These are phyloP conservation scores for Helotiales sp. DNA, from an alignment of 2,329 filamentous ascomycete species.

Conservation along the genomic window DNA sequence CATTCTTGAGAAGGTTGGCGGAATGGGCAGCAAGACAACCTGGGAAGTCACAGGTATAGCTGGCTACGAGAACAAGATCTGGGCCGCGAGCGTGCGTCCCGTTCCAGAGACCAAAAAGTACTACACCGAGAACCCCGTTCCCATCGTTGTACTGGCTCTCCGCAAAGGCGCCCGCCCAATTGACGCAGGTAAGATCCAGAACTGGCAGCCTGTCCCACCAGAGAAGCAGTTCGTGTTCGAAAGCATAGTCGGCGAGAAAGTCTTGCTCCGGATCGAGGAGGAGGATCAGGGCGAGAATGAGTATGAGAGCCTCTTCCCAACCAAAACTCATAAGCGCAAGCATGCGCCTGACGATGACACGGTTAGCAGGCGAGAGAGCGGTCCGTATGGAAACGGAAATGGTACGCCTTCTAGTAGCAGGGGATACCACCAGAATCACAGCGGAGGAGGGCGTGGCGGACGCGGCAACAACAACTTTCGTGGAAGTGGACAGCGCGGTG, in stretches of 20 bases:
- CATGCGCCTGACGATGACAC: conserved; percentile 61
- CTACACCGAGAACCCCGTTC: conserved; percentile 79
- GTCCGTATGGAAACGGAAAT: conserved; percentile 45
- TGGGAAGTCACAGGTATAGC: conserved; percentile 85
- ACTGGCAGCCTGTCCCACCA: conserved; percentile 77
- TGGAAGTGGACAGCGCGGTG: conserved; percentile 36
- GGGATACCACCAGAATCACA: conserved; percentile 42
- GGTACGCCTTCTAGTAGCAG: conserved; percentile 37
- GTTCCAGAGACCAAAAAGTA: conserved; percentile 68
- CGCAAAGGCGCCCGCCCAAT: conserved; percentile 75
- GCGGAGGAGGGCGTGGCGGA: conserved; percentile 43
- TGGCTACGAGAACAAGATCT: conserved; percentile 78
- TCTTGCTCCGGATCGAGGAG: conserved; percentile 78
- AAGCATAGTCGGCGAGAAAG: conserved; percentile 84
- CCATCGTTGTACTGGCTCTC: conserved; percentile 82
- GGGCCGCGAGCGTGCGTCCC: conserved; percentile 82
- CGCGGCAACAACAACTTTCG: conserved; percentile 44
- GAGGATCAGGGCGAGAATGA: conserved; percentile 67
- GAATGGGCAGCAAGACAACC: conserved; percentile 79
- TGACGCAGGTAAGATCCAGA: conserved; percentile 80
- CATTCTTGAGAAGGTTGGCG: conserved; percentile 83
- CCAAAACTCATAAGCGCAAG: conserved; percentile 65
- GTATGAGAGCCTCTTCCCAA: conserved; percentile 66
- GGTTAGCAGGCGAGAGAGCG: conserved; percentile 36
- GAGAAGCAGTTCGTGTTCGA: conserved; percentile 79